Conservation (phyloP, 179 eudicot species). For the Spergularia azorica region DNA sequence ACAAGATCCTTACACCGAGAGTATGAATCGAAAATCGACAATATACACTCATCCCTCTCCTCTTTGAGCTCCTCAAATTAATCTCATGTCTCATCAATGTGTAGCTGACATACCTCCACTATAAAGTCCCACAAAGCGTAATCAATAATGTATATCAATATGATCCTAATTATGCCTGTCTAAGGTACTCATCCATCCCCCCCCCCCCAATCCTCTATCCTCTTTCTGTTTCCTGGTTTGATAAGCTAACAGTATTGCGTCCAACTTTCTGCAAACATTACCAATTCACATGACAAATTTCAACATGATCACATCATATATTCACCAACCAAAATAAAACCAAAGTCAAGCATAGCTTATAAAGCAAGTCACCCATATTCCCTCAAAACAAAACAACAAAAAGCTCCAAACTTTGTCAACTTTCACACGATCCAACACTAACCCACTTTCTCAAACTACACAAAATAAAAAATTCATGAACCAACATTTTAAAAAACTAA, state of each 20-base stretch:
- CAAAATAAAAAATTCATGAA: background rate
- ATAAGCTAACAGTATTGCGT: too few relatives aligned
- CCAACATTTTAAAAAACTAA: background rate
- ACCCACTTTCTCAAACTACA: background rate
- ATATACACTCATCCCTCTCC: too few relatives aligned
- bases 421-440: slow-evolving; percentile 1
- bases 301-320: background rate
- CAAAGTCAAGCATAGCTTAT: too few relatives aligned
- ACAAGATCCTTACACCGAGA: too few relatives aligned
- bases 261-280: background rate
- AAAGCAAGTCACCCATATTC: background rate
- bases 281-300: background rate
- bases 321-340: background rate
- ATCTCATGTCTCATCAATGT: too few relatives aligned
- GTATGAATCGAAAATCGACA: too few relatives aligned
- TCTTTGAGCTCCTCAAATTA: too few relatives aligned
- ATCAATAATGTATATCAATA: background rate
- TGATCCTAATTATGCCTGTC: too few relatives aligned
- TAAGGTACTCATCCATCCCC: too few relatives aligned
- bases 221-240: too few relatives aligned
- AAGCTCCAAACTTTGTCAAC: background rate
- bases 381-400: background rate
- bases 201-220: too few relatives aligned
- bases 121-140: background rate
- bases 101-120: too few relatives aligned